Conservation (phyloP, 805 yeast genomes). For the Yamadazyma ubonensis region DNA sequence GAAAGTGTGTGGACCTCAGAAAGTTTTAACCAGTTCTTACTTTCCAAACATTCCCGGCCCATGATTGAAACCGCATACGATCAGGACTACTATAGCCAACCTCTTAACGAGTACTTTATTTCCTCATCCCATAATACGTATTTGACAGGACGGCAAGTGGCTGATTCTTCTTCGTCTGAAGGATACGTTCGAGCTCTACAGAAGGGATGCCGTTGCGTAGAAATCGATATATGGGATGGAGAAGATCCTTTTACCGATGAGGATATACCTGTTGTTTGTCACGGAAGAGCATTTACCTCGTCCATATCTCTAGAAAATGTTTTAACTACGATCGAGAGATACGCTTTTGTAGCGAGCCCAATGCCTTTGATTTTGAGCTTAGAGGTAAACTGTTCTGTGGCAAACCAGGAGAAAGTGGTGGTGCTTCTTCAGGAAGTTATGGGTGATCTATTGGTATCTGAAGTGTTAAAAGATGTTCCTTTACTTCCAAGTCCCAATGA, state of each 20-base stretch:
- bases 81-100: slow-evolving; percentile 37
- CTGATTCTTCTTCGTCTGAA: slow-evolving; percentile 83
- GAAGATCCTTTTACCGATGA: slow-evolving; percentile 51
- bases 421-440: slow-evolving; percentile 53
- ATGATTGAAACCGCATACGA: slow-evolving; percentile 14
- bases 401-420: slow-evolving; percentile 63
- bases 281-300: slow-evolving; percentile 81
- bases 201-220: slow-evolving; percentile 92
- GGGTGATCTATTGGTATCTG: slow-evolving; percentile 53
- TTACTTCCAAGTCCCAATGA: slow-evolving; percentile 71
- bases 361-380: slow-evolving; percentile 83
- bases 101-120: slow-evolving; percentile 82
- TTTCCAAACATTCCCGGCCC: slow-evolving; percentile 26
- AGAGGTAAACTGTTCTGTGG: slow-evolving; percentile 74
- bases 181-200: slow-evolving; percentile 85
- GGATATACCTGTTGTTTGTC: slow-evolving; percentile 72
- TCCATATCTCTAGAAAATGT: slow-evolving; percentile 71
- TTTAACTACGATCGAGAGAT: slow-evolving; percentile 68
- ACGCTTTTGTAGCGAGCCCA: slow-evolving; percentile 85
- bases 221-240: slow-evolving; percentile 91
- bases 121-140: slow-evolving; percentile 96
- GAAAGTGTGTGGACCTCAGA: slow-evolving; percentile 24
- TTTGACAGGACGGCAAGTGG: slow-evolving; percentile 81
- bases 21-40: slow-evolving; percentile 36
- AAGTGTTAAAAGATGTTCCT: slow-evolving; percentile 31